Conservation (phyloP, 345 rosid species). For the Hibiscus trionum region DNA sequence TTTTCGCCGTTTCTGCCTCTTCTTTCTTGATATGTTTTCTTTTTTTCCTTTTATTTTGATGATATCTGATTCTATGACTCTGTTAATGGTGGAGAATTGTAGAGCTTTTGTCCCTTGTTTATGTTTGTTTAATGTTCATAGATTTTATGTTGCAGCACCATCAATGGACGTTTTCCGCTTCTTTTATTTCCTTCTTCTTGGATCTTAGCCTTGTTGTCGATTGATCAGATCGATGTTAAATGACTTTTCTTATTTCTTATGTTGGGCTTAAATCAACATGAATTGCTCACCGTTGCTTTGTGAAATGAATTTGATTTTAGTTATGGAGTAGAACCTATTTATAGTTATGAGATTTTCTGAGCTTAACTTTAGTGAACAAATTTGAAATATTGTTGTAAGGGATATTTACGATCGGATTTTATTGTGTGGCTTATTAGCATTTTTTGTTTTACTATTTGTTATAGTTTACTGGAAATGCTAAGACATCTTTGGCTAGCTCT, state of each 20-base stretch:
- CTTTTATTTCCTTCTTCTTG: background rate
- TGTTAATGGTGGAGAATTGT: background rate
- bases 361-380: background rate
- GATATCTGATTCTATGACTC: background rate
- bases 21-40: background rate
- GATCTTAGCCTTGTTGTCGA: background rate
- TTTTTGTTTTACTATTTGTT: background rate
- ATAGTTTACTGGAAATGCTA: slow-evolving; percentile 44
- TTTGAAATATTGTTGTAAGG: background rate
- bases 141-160: background rate
- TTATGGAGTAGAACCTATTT: background rate
- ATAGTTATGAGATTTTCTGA: background rate
- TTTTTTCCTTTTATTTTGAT: background rate
- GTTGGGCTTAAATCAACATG: background rate
- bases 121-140: background rate
- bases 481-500: slow-evolving; percentile 34
- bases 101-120: background rate
- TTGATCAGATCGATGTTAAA: background rate
- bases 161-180: background rate
- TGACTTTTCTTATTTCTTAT: background rate
- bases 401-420: background rate
- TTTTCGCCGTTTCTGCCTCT: background rate
- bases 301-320: background rate
- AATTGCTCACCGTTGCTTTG: background rate
- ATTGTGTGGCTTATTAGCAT: background rate